phyloP scores from a whole-genome alignment of 768 basidiomycete species.

The Ramaria sp. region DNA sequence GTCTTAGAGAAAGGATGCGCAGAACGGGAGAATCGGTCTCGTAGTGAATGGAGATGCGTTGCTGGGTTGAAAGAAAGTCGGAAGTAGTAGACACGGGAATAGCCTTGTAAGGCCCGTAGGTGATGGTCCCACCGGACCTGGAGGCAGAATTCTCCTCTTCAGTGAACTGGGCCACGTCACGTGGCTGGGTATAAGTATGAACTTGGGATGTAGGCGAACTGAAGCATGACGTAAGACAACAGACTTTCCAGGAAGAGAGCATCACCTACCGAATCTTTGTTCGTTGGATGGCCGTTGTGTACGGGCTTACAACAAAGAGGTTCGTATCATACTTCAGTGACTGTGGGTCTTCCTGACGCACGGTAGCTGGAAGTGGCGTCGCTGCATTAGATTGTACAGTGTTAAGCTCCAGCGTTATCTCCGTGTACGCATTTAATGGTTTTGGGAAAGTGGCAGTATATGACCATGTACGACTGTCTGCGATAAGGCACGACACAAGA shows the following conservation, averaged over 20 bases:
- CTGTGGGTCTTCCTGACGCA: conserved; percentile 68
- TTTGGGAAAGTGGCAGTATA: conserved; percentile 57
- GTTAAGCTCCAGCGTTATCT: conserved; percentile 68
- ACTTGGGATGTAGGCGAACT: conserved; percentile 68
- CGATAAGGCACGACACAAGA: background rate
- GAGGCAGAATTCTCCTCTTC: conserved; percentile 43
- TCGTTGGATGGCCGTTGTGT: conserved; percentile 68
- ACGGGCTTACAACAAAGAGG: conserved; percentile 78
- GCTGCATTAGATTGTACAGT: conserved; percentile 72
- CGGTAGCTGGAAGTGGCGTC: conserved; percentile 61
- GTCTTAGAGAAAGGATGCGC: conserved; percentile 58
- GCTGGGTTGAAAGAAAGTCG: conserved; percentile 53
- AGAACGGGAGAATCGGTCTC: conserved; percentile 72
- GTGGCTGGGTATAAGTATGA: conserved; percentile 60
- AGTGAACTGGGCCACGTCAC: conserved; percentile 46
- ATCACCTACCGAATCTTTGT: conserved; percentile 72
- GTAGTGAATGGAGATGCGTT: conserved; percentile 67
- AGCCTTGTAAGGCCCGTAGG: conserved; percentile 80
- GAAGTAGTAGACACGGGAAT: conserved; percentile 51
- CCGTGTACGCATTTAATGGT: conserved; percentile 43
- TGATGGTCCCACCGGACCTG: conserved; percentile 70
- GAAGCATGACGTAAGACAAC: background rate
- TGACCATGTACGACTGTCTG: conserved; percentile 32
- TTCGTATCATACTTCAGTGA: conserved; percentile 66
- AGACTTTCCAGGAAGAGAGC: background rate